phyloP scores from a whole-genome alignment of 345 rosid genomes.

The Nephelium lappaceum region DNA sequence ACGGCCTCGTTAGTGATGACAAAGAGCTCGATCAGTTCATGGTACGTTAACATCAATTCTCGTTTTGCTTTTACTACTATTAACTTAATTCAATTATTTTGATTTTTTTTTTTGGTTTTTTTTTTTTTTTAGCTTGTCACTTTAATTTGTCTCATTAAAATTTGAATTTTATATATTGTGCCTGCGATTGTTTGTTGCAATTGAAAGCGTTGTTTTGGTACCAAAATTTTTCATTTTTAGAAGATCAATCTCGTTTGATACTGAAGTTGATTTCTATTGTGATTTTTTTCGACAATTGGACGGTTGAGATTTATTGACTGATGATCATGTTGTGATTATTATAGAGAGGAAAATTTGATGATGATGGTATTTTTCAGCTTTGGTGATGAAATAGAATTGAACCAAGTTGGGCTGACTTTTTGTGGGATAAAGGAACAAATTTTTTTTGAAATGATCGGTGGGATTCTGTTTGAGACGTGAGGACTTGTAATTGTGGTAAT shows the following conservation, averaged over 20 bases:
- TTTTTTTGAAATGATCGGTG: conserved; percentile 3
- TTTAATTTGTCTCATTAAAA: conserved; percentile 12
- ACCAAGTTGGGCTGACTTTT: not conserved
- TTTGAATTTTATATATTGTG: conserved; percentile 11
- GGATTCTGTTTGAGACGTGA: conserved; percentile 17
- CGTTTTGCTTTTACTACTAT: not conserved
- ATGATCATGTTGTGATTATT: not conserved
- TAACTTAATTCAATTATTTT: too few species aligned
- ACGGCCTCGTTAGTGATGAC: conserved; percentile 68
- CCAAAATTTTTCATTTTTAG: not conserved
- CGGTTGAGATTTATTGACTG: conserved; percentile 8
- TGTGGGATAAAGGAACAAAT: not conserved
- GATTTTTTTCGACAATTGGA: not conserved
- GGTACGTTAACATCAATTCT: conserved; percentile 45
- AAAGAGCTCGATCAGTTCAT: conserved; percentile 99
- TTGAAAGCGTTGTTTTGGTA: not conserved
- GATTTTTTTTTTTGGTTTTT: not conserved
- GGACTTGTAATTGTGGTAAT: not conserved
- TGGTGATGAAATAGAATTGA: conserved; percentile 1
- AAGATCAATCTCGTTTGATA: conserved; percentile 1
- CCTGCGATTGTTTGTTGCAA: conserved; percentile 15
- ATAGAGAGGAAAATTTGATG: not conserved
- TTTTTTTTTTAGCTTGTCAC: conserved; percentile 4
- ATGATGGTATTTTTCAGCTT: not conserved
- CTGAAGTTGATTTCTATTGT: not conserved